A percentile compares a stretch with the other conserved stretches of the same genome.
These are phyloP conservation scores for Termitomyces sp. DNA, from an alignment of 1,284 basidiomycete species.

Conservation along the genomic window DNA sequence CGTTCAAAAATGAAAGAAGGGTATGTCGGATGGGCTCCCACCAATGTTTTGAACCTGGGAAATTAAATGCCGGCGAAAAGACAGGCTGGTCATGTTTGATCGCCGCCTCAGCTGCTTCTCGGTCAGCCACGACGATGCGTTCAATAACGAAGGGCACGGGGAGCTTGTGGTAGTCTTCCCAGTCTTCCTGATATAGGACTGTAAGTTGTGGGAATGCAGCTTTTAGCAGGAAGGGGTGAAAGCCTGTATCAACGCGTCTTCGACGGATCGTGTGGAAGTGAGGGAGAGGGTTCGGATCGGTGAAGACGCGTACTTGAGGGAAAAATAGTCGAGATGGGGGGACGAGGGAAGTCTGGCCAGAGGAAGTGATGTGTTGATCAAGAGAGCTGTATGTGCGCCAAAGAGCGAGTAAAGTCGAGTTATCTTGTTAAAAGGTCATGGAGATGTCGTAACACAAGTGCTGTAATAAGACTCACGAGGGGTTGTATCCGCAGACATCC, in stretches of 20 bases:
- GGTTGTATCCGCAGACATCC: slow-evolving; percentile 45
- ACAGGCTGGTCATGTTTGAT: slow-evolving; percentile 27
- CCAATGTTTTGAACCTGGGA: slow-evolving; percentile 58
- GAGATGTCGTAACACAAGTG: background rate
- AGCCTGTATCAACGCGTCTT: slow-evolving; percentile 46
- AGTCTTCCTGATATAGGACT: slow-evolving; percentile 68
- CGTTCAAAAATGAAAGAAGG: slow-evolving; percentile 48
- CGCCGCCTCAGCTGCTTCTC: slow-evolving; percentile 52
- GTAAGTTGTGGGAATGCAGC: slow-evolving; percentile 70
- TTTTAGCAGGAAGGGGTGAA: slow-evolving; percentile 59
- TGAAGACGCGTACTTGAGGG: slow-evolving; percentile 57
- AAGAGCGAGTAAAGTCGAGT: slow-evolving; percentile 72
- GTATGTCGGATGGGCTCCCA: slow-evolving; percentile 65
- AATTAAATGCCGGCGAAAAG: slow-evolving; percentile 58
- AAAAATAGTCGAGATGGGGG: slow-evolving; percentile 71
- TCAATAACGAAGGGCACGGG: slow-evolving; percentile 68
- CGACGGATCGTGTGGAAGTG: slow-evolving; percentile 42
- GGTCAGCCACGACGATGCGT: slow-evolving; percentile 72
- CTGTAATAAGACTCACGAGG: slow-evolving; percentile 35
- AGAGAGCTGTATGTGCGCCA: slow-evolving; percentile 77
- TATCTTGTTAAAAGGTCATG: slow-evolving; percentile 34
- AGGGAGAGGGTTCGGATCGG: slow-evolving; percentile 44
- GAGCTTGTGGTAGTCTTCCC: slow-evolving; percentile 67
- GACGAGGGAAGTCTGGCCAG: slow-evolving; percentile 49
- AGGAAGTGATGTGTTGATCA: slow-evolving; percentile 46